Base-by-base conservation (phyloP, 1,284 basidiomycete genomes). In the Neonothopanus nambi region DNA sequence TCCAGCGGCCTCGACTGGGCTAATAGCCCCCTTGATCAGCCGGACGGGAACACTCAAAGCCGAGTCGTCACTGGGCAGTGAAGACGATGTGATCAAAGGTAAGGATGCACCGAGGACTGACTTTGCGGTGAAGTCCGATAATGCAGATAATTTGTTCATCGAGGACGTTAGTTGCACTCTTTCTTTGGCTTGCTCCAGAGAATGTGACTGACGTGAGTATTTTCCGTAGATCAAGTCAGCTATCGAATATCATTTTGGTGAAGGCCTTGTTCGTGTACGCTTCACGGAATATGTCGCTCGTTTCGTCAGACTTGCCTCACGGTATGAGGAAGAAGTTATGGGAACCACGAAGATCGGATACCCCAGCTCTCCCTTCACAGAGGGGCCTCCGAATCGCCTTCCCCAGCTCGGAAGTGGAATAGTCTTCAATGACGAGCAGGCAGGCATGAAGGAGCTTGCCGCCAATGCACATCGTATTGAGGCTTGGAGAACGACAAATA, bases 111-210 rank as follows among this genome's bases (percentile, higher is more conserved):
- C 26, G 5, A 48, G 33, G 21, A 67, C 71, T 69, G 3, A 85
- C 87, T 52, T 76, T 47, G 60, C 72, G 3, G 76, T 75, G 39
- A 87, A 85, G 63, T 65, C 74, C 36, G 91, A 76, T 51, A 62
- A 90, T 58, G 85, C 82, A 26, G 95, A 98, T 65, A 89, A 85
- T 60, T 59, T 88, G 12, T 96, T 98, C 70, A 91, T 98, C 65
- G 93, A 98, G 55, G 95, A 98, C 64, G 93, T 94, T 59, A 65
- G 89, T 79, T 9, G 21, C 21, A 7, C 30, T 51, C 15, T 38
- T 8, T 21, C 1, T 18, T 41, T n/a, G n/a, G 13, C 13, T 51
- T 2, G 33, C n/a, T 12, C 11, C n/a, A n/a, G n/a, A n/a, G n/a
- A n/a, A n/a, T 20, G 8, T 33, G 11, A 43, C 20, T 23, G 35